Base-by-base conservation (phyloP, 2,329 filamentous ascomycete genomes). In the Paecilomyces sp. region DNA sequence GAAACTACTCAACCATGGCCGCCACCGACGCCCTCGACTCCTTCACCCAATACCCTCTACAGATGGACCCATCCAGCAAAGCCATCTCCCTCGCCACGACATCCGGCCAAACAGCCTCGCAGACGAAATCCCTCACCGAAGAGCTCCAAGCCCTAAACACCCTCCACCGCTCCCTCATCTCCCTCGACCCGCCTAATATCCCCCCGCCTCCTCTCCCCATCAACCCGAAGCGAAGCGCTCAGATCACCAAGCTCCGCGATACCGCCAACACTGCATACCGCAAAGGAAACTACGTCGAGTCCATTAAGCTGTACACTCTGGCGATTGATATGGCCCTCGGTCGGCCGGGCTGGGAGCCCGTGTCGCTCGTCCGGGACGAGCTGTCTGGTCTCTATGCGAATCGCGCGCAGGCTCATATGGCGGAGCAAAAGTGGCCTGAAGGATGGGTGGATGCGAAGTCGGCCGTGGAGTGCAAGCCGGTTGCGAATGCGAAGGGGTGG, bases 401-500 rank as follows among this genome's bases (percentile, higher is more conserved):
- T 77, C 83, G 94, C 59, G 91, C 92, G 59, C 92, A 97, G 82
- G 91, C 91, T 62, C 84, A 93, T 76, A 96, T 97, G 88, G 87
- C 86, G 18, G 78, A 88, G 74, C 85, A 87, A 76, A 83, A 83
- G 66, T 97, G 93, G 92, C 83, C 90, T 0, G 91, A 94, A 77
- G 94, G 86, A 4, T 84, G 88, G n/a, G 82, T 91, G 5, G 94
- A 99, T 76, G 92, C 92, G 3, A 89, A 95, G 79, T 85, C 87
- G 31, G 94, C 90, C 72, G 88, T 96, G 52, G 92, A 96, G 80
- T 87, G 91, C 63, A 92, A 93, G 82, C 85, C 87, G 65, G 83
- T 88, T 51, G 92, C 89, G 47, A 97, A 99, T 74, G 87, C 90
- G 1, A 97, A 97, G 85, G 92, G 88, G 0, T 97, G 93, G 91